Evolutionary conservation across 2,329 filamentous ascomycete genomes (phyloP).

Genomic region (Penicillium sp.): DNA sequence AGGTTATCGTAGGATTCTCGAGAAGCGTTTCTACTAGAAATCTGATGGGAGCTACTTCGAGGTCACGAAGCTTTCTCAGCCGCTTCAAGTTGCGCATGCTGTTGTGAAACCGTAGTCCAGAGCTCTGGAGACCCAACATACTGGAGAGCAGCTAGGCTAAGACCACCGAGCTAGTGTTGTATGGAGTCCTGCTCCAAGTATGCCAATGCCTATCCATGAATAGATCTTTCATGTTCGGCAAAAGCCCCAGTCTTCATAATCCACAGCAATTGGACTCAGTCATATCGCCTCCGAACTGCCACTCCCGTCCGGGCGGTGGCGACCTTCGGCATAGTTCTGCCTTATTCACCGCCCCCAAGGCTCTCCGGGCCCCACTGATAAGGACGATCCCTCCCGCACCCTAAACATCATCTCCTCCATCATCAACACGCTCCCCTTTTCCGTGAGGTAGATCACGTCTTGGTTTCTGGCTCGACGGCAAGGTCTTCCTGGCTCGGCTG

Average conservation of each 20-base stretch:
- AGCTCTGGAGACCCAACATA: no score
- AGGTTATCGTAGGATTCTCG: no score
- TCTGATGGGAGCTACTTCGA: no score
- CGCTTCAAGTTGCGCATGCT: no score
- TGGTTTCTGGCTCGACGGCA: neutral
- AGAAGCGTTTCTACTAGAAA: no score
- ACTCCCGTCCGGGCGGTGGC: constrained; percentile 6
- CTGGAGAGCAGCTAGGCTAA: no score
- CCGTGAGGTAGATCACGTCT: neutral
- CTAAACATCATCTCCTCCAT: constrained; percentile 4
- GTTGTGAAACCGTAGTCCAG: no score
- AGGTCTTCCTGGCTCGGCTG: neutral
- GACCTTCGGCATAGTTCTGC: constrained; percentile 9
- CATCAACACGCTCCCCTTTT: constrained; percentile 3
- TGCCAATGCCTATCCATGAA: neutral
- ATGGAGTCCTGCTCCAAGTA: no score
- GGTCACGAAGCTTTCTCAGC: no score
- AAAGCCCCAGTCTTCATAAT: neutral
- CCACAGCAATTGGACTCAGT: neutral
- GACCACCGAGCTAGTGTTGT: no score
- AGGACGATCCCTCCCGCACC: constrained; percentile 11
- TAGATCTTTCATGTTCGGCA: neutral
- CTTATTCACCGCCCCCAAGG: constrained; percentile 10
- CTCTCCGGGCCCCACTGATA: constrained; percentile 23
- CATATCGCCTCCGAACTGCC: neutral